These are phyloP conservation scores for Diaporthe velutina DNA, from an alignment of 2,329 filamentous ascomycete species.

Conservation along the genomic window DNA sequence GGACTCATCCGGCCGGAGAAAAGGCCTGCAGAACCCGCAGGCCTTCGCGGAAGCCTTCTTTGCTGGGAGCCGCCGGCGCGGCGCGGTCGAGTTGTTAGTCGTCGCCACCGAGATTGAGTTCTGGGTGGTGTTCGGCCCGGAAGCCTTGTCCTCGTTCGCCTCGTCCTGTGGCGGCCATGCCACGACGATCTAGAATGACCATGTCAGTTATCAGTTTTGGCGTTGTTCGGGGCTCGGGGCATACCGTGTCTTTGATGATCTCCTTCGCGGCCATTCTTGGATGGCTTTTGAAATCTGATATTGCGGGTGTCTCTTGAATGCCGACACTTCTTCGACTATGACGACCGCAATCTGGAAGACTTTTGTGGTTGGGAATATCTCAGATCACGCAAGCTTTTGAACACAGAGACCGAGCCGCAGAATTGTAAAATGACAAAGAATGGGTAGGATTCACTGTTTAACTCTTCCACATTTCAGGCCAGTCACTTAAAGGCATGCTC, in stretches of 20 bases:
- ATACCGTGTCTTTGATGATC: constrained; percentile 22
- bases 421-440: not conserved
- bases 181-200: not conserved
- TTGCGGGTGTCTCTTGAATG: not conserved
- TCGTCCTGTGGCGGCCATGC: not conserved
- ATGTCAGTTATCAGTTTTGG: not conserved
- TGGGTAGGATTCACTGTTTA: not conserved
- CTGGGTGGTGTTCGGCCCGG: too few species aligned
- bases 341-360: not conserved
- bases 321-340: not conserved
- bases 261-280: not conserved
- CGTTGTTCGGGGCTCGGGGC: not conserved
- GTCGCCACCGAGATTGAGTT: not conserved
- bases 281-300: not conserved
- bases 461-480: not conserved
- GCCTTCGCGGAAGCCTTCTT: not conserved
- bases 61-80: not conserved
- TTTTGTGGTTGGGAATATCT: not conserved
- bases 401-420: not conserved
- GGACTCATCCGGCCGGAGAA: not conserved
- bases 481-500: not conserved
- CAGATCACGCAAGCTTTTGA: not conserved
- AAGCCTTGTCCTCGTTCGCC: not conserved
- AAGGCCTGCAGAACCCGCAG: constrained; percentile 21
- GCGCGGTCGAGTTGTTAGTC: not conserved